Conservation (phyloP, 2,329 filamentous ascomycete species). For the Penicillium occitanis region DNA sequence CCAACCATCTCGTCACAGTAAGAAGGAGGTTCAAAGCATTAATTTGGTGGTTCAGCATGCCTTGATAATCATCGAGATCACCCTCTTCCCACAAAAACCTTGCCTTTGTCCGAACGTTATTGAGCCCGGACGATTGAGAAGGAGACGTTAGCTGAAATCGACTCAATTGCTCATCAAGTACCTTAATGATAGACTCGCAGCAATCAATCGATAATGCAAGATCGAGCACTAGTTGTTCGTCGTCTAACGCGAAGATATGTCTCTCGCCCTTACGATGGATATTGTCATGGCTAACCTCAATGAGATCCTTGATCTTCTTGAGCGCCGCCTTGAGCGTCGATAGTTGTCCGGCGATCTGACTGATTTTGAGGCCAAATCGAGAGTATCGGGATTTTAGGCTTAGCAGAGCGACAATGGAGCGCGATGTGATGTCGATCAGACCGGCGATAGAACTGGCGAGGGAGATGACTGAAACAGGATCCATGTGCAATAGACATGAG, state of each 20-base stretch:
- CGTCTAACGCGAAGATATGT: neutral
- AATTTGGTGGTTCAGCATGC: neutral
- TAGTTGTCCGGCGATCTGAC: neutral
- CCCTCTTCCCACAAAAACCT: neutral
- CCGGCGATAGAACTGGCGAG: neutral
- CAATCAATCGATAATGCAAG: neutral
- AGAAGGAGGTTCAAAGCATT: neutral
- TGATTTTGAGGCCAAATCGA: neutral
- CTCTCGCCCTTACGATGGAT: neutral
- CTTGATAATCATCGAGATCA: neutral
- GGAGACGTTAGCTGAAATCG: neutral
- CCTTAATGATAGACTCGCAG: neutral
- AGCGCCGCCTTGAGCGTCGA: neutral
- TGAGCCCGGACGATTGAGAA: neutral
- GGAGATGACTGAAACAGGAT: neutral
- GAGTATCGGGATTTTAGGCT: neutral
- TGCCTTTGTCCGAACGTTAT: neutral
- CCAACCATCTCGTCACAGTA: neutral
- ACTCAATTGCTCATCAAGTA: neutral
- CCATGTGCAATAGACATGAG: neutral
- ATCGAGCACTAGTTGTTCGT: neutral
- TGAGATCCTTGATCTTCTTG: neutral
- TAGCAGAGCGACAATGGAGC: neutral
- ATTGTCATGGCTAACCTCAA: neutral
- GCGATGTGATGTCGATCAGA: neutral